Conservation (phyloP, 345 rosid species). For the Hibiscus trionum region DNA sequence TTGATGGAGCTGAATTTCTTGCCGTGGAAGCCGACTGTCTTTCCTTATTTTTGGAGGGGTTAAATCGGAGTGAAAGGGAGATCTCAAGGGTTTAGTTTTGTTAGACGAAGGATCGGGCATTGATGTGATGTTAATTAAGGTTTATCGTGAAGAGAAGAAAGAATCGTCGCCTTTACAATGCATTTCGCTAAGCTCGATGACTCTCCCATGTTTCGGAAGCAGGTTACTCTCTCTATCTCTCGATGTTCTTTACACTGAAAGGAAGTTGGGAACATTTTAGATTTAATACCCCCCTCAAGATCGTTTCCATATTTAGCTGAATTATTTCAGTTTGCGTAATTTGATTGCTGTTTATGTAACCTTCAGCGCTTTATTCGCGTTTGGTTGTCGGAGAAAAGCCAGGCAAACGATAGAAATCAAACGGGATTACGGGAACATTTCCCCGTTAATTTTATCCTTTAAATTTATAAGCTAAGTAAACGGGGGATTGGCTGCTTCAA, state of each 20-base stretch:
- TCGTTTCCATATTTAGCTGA: conserved; percentile 15
- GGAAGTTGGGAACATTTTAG: background rate
- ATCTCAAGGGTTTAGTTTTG: conserved; percentile 19
- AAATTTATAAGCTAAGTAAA: background rate
- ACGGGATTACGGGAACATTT: background rate
- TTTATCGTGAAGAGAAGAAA: conserved; percentile 23
- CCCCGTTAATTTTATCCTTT: background rate
- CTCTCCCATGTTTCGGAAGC: conserved; percentile 99
- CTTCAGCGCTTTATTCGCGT: background rate
- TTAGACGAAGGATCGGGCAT: conserved; percentile 21
- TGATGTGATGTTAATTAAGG: conserved; percentile 40
- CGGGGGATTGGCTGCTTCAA: background rate
- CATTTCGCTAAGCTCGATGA: conserved; percentile 98
- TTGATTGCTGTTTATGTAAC: background rate
- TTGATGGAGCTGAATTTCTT: background rate
- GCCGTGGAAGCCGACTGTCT: background rate
- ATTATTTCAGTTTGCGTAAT: conserved; percentile 3
- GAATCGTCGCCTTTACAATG: conserved; percentile 40
- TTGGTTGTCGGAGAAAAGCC: conserved; percentile 4
- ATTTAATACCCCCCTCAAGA: background rate
- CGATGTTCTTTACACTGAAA: conserved; percentile 8
- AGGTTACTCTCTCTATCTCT: conserved; percentile 39
- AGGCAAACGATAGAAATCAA: background rate
- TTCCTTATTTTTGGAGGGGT: background rate
- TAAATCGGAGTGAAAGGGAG: conserved; percentile 20